A percentile compares a stretch with the other conserved stretches of the same genome.
phyloP scores from a whole-genome alignment of 1,139 yeast species.

The Suhomyces bokatorum region DNA sequence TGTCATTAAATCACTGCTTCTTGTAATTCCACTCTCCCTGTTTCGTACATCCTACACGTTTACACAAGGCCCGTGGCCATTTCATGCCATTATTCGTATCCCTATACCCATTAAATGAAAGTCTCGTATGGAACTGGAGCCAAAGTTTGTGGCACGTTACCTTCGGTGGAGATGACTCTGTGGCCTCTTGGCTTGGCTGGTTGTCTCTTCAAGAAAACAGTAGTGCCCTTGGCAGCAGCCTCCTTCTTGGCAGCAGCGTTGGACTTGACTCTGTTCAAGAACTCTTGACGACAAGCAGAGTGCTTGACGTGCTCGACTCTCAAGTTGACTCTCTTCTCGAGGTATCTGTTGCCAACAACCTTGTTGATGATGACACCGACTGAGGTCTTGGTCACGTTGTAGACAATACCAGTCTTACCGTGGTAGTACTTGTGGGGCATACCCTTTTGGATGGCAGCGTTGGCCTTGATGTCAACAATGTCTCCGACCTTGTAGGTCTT shows the following conservation, averaged over 20 bases:
- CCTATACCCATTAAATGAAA: conserved; percentile 65
- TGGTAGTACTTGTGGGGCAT: conserved; percentile 99
- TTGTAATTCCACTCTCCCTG: background rate
- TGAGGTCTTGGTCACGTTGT: conserved; percentile 97
- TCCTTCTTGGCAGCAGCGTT: conserved; percentile 92
- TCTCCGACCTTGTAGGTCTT: conserved; percentile 98
- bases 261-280: conserved; percentile 95
- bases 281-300: conserved; percentile 99
- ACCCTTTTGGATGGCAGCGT: conserved; percentile 99
- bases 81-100: conserved; percentile 5
- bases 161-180: conserved; percentile 74
- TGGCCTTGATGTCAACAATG: conserved; percentile 98
- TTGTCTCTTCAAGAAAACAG: conserved; percentile 94
- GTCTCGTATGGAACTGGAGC: conserved; percentile 99
- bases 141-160: conserved; percentile 91
- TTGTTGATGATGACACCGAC: conserved; percentile 98
- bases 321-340: conserved; percentile 97
- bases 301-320: conserved; percentile 99
- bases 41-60: background rate
- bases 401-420: conserved; percentile 99
- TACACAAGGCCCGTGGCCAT: conserved; percentile 4
- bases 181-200: conserved; percentile 97
- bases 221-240: conserved; percentile 93
- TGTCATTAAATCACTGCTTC: too few relatives aligned
- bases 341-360: conserved; percentile 98